Conservation (phyloP, 148 eudicot genomes). For the Oxyria digyna region DNA sequence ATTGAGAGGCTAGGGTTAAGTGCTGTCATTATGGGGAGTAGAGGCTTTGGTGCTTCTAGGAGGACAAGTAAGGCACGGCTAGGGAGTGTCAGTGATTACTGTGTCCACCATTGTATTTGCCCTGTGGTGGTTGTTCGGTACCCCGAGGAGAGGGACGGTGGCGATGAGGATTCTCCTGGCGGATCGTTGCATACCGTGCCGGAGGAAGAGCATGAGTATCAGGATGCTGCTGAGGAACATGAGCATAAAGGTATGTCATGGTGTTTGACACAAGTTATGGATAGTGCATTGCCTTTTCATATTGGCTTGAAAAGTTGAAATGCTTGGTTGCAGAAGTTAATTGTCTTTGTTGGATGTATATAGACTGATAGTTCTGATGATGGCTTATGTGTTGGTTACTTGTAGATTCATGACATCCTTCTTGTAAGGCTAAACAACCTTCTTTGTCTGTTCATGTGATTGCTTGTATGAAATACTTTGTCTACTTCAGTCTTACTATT, state of each 20-base stretch:
- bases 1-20: slow-evolving; percentile 59
- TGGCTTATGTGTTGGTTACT: not conserved
- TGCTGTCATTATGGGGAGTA: slow-evolving; percentile 52
- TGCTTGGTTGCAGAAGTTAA: not conserved
- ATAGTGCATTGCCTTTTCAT: not conserved
- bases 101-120: slow-evolving; percentile 53
- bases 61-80: slow-evolving; percentile 13
- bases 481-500: not conserved
- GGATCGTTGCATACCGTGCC: slow-evolving; percentile 9
- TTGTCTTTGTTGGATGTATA: not conserved
- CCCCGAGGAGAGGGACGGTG: slow-evolving; percentile 21
- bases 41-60: slow-evolving; percentile 36
- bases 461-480: not conserved
- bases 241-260: slow-evolving; percentile 4
- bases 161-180: not conserved
- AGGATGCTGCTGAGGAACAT: slow-evolving; percentile 9
- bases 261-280: not conserved
- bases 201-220: slow-evolving; percentile 6
- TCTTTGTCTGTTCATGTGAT: not conserved
- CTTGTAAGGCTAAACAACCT: not conserved
- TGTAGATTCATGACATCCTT: not conserved
- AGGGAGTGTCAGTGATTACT: slow-evolving; percentile 64
- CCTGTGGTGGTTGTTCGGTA: slow-evolving; percentile 61
- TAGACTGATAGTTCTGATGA: not conserved
- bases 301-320: not conserved